Conservation (phyloP, 495 filamentous ascomycete species). For the Hypoxylon cercidicola region DNA sequence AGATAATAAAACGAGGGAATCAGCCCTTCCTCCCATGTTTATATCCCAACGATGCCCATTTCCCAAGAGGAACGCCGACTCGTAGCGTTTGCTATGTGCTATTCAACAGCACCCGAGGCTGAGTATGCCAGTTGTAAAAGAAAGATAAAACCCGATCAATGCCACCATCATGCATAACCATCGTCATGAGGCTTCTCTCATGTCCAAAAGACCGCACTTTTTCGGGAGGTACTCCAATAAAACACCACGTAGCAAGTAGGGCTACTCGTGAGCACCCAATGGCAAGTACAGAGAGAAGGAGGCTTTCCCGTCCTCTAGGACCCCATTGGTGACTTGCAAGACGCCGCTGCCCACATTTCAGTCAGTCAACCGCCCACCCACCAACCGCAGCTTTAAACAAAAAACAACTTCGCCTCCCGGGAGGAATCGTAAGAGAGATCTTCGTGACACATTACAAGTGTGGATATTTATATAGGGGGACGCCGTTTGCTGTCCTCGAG, state of each 20-base stretch:
- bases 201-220: constrained; percentile 8
- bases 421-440: constrained; percentile 32
- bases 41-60: background rate
- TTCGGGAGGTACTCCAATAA: constrained; percentile 13
- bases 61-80: constrained; percentile 17
- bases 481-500: constrained; percentile 13
- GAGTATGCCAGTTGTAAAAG: constrained; percentile 14
- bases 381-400: constrained; percentile 6
- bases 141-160: background rate
- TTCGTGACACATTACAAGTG: constrained; percentile 38
- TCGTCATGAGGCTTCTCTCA: background rate
- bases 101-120: constrained; percentile 8
- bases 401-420: constrained; percentile 16
- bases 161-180: constrained; percentile 7
- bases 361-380: constrained; percentile 3
- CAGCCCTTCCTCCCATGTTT: constrained; percentile 1
- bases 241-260: too few relatives aligned
- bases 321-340: constrained; percentile 11
- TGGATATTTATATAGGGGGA: constrained; percentile 33
- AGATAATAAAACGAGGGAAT: constrained; percentile 14
- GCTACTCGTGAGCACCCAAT: background rate
- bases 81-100: constrained; percentile 15
- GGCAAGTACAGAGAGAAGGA: background rate
- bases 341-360: constrained; percentile 18
- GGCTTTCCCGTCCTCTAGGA: background rate